Evolutionary conservation across 345 rosid genomes (phyloP), one percentile per base, ranked within the genome.

Genomic region (Zanthoxylum bungeanum): DNA sequence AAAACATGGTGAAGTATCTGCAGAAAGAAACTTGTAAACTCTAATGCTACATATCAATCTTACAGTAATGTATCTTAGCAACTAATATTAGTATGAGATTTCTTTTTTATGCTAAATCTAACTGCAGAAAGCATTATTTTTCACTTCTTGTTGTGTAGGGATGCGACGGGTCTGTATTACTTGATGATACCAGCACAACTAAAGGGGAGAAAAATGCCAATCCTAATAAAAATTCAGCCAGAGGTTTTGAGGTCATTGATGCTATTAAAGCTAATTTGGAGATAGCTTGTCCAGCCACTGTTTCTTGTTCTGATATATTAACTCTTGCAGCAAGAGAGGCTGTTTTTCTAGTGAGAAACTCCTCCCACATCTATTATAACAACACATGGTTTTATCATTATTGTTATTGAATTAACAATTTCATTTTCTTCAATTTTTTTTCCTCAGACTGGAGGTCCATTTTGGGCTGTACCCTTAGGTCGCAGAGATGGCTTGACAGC

Each of bases 181-280:
- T 89, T 21, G 92, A 87, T 40, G 92, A 81, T 39, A 81, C 78
- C 14, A 67, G 70, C 66, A 44, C 77, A 21, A 44, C 66, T 31
- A 73, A 21, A 21, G 88, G 89, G 37, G 92, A 89, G 78, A 87
- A 83, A 70, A 84, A 74, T 75, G 86, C 89, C 22, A 0, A 4
- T 2, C 74, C 88, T 11, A 87, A 87, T 66, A 58, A 36, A 30
- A 86, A 89, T 42, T 87, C 95, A 2, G 85, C 49, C 0, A 84
- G 91, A 80, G 95, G 95, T 3, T 89, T 69, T 7, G 89, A 86
- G 70, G 85, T 89, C 56, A 89, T 89, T 66, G 95, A 87, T 66
- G 61, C 76, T 11, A 87, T 89, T 37, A 89, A 87, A 71, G 81
- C 79, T 64, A 71, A 17, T 70, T 44, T 90, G 68, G 95, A 90